phyloP scores from a whole-genome alignment of 2,329 filamentous ascomycete species.

The Chaetothyriales sp. region DNA sequence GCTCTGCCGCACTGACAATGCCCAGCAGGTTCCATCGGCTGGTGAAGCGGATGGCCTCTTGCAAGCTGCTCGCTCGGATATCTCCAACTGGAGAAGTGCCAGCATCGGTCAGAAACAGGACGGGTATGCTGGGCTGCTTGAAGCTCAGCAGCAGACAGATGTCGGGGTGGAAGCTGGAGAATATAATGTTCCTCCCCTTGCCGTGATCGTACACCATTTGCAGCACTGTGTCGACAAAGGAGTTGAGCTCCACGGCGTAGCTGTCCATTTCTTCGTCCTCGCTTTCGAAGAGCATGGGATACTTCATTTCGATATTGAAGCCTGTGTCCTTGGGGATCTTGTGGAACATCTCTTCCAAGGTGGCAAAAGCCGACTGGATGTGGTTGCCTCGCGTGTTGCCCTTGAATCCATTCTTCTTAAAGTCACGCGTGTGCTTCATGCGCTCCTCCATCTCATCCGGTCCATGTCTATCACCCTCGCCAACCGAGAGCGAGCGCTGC shows the following conservation, averaged over 20 bases:
- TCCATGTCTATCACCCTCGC: slow-evolving; percentile 34
- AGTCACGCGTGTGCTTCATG: slow-evolving; percentile 95
- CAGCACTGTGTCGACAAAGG: slow-evolving; percentile 87
- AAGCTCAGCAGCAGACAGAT: slow-evolving; percentile 88
- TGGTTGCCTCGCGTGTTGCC: slow-evolving; percentile 87
- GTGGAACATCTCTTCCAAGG: slow-evolving; percentile 81
- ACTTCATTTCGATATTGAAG: slow-evolving; percentile 99
- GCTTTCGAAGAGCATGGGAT: slow-evolving; percentile 92
- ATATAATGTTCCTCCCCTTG: slow-evolving; percentile 78
- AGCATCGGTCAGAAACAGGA: slow-evolving; percentile 85
- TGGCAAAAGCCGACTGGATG: slow-evolving; percentile 92
- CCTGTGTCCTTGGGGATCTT: slow-evolving; percentile 70
- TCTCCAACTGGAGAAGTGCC: slow-evolving; percentile 72
- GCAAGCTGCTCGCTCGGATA: slow-evolving; percentile 76
- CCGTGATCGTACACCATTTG: slow-evolving; percentile 78
- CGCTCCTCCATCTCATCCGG: slow-evolving; percentile 54
- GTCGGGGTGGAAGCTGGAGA: slow-evolving; percentile 94
- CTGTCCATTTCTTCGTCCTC: slow-evolving; percentile 95
- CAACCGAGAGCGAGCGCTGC: slow-evolving; percentile 47
- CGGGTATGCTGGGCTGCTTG: slow-evolving; percentile 93
- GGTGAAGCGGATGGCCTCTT: slow-evolving; percentile 91
- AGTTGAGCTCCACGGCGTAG: slow-evolving; percentile 89
- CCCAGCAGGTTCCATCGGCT: slow-evolving; percentile 89
- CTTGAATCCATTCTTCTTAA: slow-evolving; percentile 90
- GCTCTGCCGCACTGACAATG: slow-evolving; percentile 77